Evolutionary conservation across 495 filamentous ascomycete genomes (phyloP).

Genomic region (Trypethelium eluteriae): DNA sequence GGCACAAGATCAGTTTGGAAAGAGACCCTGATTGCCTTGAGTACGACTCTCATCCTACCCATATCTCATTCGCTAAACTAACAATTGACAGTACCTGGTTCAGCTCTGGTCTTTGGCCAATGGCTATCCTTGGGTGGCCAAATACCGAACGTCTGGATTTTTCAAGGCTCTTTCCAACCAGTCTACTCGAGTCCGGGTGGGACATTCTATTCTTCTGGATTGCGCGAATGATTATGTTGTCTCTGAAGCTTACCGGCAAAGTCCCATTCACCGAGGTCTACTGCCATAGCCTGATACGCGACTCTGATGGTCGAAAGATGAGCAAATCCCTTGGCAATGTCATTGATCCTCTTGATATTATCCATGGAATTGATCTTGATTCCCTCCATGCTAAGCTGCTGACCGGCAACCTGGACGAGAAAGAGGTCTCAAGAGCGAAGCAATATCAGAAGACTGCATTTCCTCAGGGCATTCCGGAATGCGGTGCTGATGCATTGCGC

Average conservation of each 20-base stretch:
- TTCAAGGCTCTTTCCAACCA: constrained; percentile 65
- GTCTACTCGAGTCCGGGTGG: constrained; percentile 72
- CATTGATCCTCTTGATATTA: constrained; percentile 73
- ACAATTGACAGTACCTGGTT: constrained; percentile 56
- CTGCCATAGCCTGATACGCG: constrained; percentile 68
- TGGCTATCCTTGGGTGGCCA: constrained; percentile 77
- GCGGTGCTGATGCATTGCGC: constrained; percentile 75
- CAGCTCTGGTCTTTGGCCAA: constrained; percentile 72
- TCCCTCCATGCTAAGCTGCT: constrained; percentile 61
- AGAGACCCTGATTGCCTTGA: constrained; percentile 70
- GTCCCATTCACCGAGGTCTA: constrained; percentile 73
- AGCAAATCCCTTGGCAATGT: constrained; percentile 79
- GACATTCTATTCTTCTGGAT: constrained; percentile 91
- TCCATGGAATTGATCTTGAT: constrained; percentile 62
- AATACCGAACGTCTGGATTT: constrained; percentile 53
- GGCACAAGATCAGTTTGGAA: constrained; percentile 33
- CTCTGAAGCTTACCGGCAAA: constrained; percentile 66
- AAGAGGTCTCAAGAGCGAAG: constrained; percentile 62
- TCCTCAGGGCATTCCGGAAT: constrained; percentile 79
- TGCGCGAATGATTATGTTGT: constrained; percentile 74
- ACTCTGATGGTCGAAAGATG: constrained; percentile 77
- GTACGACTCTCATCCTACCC: too few species aligned
- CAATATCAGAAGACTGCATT: constrained; percentile 76
- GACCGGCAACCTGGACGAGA: constrained; percentile 65
- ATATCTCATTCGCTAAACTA: too few species aligned